Evolutionary conservation across 371 early-diverging fungal genomes (phyloP).

Genomic region (Mucor sp.): DNA sequence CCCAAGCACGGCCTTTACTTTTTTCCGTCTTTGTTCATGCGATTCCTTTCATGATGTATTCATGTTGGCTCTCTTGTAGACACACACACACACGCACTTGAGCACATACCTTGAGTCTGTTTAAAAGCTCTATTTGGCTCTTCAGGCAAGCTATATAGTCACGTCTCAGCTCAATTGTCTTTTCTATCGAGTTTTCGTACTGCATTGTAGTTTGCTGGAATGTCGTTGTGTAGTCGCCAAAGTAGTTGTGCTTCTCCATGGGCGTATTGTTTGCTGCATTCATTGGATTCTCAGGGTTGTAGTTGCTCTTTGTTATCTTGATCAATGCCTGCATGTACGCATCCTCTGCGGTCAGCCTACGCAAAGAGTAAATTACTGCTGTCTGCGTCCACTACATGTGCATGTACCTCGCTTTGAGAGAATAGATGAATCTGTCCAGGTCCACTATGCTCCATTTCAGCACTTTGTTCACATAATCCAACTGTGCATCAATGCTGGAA

Average conservation of each 20-base stretch:
- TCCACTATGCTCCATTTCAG: conserved; percentile 48
- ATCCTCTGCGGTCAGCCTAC: conserved; percentile 48
- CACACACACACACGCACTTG: conserved; percentile 7
- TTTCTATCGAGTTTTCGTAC: conserved; percentile 39
- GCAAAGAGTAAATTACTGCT: neutral
- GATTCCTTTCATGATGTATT: conserved; percentile 22
- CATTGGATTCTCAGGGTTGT: neutral
- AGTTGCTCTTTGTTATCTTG: conserved; percentile 28
- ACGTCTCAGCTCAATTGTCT: conserved; percentile 27
- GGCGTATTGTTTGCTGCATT: neutral
- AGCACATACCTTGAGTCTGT: conserved; percentile 21
- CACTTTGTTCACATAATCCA: conserved; percentile 40
- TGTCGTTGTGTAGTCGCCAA: conserved; percentile 27
- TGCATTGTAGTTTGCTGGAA: conserved; percentile 28
- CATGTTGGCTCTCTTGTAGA: neutral
- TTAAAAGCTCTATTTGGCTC: conserved; percentile 20
- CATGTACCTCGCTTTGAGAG: conserved; percentile 38
- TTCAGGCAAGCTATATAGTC: conserved; percentile 22
- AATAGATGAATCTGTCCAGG: conserved; percentile 39
- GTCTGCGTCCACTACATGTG: neutral
- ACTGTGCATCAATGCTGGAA: conserved; percentile 40
- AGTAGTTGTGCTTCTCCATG: conserved; percentile 23
- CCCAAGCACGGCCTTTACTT: conserved; percentile 31
- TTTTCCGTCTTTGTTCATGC: conserved; percentile 41
- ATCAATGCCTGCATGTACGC: conserved; percentile 29